A percentile compares a stretch with the other conserved stretches of the same genome.
Evolutionary conservation across 2,329 filamentous ascomycete genomes (phyloP).

Genomic region (Colletotrichum australisinense): DNA sequence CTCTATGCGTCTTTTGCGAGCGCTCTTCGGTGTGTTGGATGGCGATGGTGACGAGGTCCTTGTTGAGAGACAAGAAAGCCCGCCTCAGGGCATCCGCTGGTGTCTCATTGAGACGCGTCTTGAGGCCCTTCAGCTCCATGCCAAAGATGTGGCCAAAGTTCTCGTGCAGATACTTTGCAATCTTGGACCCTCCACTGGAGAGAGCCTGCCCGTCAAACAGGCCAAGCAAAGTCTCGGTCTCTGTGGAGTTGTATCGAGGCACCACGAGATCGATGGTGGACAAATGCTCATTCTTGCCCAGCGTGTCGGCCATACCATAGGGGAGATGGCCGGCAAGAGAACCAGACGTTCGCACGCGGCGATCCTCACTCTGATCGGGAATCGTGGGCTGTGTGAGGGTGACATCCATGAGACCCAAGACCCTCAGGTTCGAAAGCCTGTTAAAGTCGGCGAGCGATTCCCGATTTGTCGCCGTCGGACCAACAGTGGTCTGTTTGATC

Average conservation of each 20-base stretch:
- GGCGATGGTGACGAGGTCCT: slow-evolving; percentile 88
- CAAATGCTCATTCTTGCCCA: slow-evolving; percentile 92
- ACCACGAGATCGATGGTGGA: slow-evolving; percentile 97
- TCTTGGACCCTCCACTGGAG: slow-evolving; percentile 90
- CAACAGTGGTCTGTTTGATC: slow-evolving; percentile 77
- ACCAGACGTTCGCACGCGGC: slow-evolving; percentile 96
- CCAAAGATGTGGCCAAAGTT: slow-evolving; percentile 90
- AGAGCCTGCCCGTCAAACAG: slow-evolving; percentile 95
- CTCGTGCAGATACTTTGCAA: slow-evolving; percentile 96
- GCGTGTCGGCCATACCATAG: slow-evolving; percentile 97
- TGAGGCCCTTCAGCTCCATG: slow-evolving; percentile 81
- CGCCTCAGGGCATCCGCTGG: slow-evolving; percentile 86
- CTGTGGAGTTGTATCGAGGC: slow-evolving; percentile 88
- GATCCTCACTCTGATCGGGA: slow-evolving; percentile 94
- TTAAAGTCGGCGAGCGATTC: slow-evolving; percentile 90
- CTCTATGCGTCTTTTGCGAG: slow-evolving; percentile 73
- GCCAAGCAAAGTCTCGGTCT: slow-evolving; percentile 91
- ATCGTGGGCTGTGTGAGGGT: slow-evolving; percentile 93
- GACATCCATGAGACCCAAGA: slow-evolving; percentile 97
- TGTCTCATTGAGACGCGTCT: slow-evolving; percentile 75
- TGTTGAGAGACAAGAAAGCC: slow-evolving; percentile 90
- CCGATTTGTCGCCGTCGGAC: slow-evolving; percentile 64
- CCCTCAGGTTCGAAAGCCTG: slow-evolving; percentile 82
- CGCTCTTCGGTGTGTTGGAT: slow-evolving; percentile 84
- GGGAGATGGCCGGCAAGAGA: slow-evolving; percentile 89